phyloP scores from a whole-genome alignment of 2,329 filamentous ascomycete species.

The Gliomastix tumulicola region DNA sequence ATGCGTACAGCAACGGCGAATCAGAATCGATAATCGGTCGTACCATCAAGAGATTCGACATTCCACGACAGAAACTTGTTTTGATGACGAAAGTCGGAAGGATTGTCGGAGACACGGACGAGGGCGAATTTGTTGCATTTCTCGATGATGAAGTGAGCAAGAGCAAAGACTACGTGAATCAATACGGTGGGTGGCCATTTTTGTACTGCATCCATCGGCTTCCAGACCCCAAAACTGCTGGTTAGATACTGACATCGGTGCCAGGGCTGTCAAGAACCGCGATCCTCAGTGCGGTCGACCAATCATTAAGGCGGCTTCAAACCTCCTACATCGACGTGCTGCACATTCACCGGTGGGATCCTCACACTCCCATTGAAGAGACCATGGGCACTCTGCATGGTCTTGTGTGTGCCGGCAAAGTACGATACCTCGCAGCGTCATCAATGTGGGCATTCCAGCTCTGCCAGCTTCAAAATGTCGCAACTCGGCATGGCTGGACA shows the following conservation, averaged over 20 bases:
- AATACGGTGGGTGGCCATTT: slow-evolving; percentile 23
- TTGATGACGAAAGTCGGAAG: slow-evolving; percentile 51
- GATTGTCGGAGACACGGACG: slow-evolving; percentile 33
- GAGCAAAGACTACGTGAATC: slow-evolving; percentile 18
- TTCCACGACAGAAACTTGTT: slow-evolving; percentile 48
- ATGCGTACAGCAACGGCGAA: slow-evolving; percentile 48
- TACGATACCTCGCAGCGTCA: slow-evolving; percentile 33
- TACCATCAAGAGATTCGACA: slow-evolving; percentile 49
- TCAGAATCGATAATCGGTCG: slow-evolving; percentile 48
- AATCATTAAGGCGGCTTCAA: slow-evolving; percentile 43
- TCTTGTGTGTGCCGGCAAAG: slow-evolving; percentile 42
- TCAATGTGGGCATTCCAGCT: slow-evolving; percentile 39
- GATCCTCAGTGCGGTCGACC: slow-evolving; percentile 59
- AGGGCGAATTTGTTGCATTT: slow-evolving; percentile 7
- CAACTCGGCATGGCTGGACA: slow-evolving; percentile 45
- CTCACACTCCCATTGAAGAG: slow-evolving; percentile 38
- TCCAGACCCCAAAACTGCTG: not conserved
- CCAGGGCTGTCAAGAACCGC: slow-evolving; percentile 45
- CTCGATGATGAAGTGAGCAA: slow-evolving; percentile 4
- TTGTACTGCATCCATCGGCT: not conserved
- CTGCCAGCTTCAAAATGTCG: slow-evolving; percentile 39
- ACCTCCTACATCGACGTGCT: slow-evolving; percentile 51
- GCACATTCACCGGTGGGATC: slow-evolving; percentile 46
- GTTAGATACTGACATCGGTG: not conserved
- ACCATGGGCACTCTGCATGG: slow-evolving; percentile 52